phyloP scores from a whole-genome alignment of 2,329 filamentous ascomycete species.

The Cercospora sp. region DNA sequence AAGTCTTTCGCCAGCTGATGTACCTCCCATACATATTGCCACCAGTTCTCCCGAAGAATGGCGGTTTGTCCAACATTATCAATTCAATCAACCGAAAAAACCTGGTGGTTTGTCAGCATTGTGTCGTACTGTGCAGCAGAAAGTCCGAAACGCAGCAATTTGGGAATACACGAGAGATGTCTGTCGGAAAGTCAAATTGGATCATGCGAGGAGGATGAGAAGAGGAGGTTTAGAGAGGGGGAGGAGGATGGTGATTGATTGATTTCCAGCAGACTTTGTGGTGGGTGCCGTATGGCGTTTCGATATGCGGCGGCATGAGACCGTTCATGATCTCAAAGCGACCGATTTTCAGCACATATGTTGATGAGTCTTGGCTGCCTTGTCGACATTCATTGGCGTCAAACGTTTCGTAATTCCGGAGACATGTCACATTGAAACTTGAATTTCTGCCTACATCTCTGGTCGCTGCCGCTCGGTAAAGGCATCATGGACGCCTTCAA shows the following conservation, averaged over 20 bases:
- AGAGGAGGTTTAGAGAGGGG: neutral
- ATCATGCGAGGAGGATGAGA: neutral
- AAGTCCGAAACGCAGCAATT: neutral
- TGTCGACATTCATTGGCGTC: no score
- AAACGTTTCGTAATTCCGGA: no score
- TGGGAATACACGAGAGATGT: neutral
- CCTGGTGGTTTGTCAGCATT: neutral
- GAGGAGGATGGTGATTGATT: neutral
- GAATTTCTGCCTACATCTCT: no score
- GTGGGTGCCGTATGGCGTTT: no score
- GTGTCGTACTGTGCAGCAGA: neutral
- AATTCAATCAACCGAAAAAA: neutral
- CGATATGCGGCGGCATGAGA: no score
- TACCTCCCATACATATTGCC: neutral
- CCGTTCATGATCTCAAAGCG: no score
- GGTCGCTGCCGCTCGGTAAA: no score
- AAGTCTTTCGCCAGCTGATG: neutral
- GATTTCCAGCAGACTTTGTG: no score
- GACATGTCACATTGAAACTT: no score
- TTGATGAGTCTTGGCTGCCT: no score
- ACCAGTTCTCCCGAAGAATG: neutral
- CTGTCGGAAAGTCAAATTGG: neutral
- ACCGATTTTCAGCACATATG: no score
- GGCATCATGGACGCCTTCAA: no score
- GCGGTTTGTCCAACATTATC: neutral